phyloP scores from a whole-genome alignment of 345 rosid genomes.

The Hibiscus mutabilis region DNA sequence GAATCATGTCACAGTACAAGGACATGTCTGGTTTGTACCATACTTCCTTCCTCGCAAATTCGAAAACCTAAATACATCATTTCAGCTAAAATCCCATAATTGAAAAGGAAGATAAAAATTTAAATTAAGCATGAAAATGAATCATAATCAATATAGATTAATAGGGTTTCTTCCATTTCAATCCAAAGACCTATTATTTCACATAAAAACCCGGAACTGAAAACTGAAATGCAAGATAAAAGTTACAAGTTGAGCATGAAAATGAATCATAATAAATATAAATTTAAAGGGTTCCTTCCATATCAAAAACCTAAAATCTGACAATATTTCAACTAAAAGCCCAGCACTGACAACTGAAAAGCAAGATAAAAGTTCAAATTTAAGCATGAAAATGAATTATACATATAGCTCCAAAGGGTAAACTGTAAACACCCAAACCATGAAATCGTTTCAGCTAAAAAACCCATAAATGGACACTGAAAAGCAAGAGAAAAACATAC shows the following conservation, averaged over 20 bases:
- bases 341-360: conserved; percentile 4
- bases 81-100: conserved; percentile 19
- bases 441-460: conserved; percentile 20
- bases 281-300: conserved; percentile 25
- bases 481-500: background rate
- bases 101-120: conserved; percentile 2
- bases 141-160: background rate
- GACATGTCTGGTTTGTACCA: conserved; percentile 46
- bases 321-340: conserved; percentile 18
- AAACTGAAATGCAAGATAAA: background rate
- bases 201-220: conserved; percentile 15
- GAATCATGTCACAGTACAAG: conserved; percentile 35
- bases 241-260: background rate
- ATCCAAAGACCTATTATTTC: conserved; percentile 39
- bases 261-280: background rate
- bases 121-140: background rate
- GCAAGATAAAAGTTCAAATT: background rate
- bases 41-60: conserved; percentile 37
- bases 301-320: conserved; percentile 42
- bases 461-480: conserved; percentile 3
- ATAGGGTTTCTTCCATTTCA: conserved; percentile 30
- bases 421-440: conserved; percentile 41
- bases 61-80: conserved; percentile 38
- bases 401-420: conserved; percentile 7
- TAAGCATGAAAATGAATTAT: background rate